Evolutionary conservation across 1,139 yeast species (phyloP).

Genomic region (Yamadazyma blattariae): DNA sequence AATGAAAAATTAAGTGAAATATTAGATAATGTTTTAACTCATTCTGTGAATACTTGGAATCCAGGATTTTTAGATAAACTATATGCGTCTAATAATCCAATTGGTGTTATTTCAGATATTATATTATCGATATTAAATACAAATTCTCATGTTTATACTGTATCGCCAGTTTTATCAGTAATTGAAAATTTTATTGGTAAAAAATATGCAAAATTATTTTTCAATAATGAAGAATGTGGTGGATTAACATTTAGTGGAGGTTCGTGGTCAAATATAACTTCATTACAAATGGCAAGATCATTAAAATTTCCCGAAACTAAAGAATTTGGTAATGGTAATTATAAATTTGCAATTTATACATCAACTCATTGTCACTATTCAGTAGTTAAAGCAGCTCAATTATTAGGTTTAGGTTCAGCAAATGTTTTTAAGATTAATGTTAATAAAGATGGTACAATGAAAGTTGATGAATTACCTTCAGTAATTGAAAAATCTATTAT

Average conservation of each 20-base stretch:
- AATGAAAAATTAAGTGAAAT: conserved; percentile 36
- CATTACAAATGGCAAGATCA: conserved; percentile 75
- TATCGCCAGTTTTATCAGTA: conserved; percentile 76
- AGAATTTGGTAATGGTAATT: conserved; percentile 49
- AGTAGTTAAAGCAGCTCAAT: conserved; percentile 77
- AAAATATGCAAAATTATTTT: conserved; percentile 68
- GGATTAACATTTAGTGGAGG: conserved; percentile 90
- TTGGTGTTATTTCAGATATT: conserved; percentile 75
- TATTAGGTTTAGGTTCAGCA: conserved; percentile 67
- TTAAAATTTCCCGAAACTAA: conserved; percentile 69
- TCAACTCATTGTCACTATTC: conserved; percentile 78
- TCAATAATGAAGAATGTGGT: conserved; percentile 53
- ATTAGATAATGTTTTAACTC: conserved; percentile 57
- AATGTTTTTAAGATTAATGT: conserved; percentile 66
- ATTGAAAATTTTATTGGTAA: conserved; percentile 69
- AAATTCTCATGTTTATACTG: conserved; percentile 83
- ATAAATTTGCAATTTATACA: conserved; percentile 68
- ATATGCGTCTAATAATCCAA: conserved; percentile 82
- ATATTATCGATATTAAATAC: conserved; percentile 72
- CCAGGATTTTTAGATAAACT: conserved; percentile 83
- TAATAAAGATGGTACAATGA: conserved; percentile 56
- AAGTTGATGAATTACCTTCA: conserved; percentile 42
- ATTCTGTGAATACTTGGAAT: conserved; percentile 85
- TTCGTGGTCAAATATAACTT: conserved; percentile 80
- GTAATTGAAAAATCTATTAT: conserved; percentile 41